Evolutionary conservation across 805 yeast genomes (phyloP), one percentile per base, ranked within the genome.

Genomic region (Barnettozyma wickerhamii): DNA sequence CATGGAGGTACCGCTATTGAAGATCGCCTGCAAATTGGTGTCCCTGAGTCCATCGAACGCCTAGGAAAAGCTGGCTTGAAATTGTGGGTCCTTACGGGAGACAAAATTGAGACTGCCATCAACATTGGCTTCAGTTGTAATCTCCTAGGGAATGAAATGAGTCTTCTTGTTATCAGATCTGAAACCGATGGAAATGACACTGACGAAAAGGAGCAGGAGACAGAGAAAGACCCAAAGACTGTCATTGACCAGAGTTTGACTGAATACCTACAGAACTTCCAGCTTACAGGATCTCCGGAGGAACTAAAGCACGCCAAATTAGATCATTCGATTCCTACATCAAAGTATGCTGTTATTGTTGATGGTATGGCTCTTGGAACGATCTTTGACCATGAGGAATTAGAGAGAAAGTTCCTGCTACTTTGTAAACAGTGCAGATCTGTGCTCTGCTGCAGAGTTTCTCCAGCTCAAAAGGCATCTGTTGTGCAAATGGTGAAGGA

Each of bases 1-100:
- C 60, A 82, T 23, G 95, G 95, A 53, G 93, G 91, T 49, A 84
- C 93, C 35, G 93, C 93, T n/a, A 84, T 84, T 59, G 95, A 84
- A 60, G 95, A 84, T 67, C 71, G 89, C 56, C 65, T 84, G 42
- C 95, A 84, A 62, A 85, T 80, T 50, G 93, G 93, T 64, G 95
- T 84, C 38, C 91, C 91, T 3, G 91, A 83, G 50, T 74, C 91
- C 10, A 84, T 84, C 54, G 75, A 79, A n/a, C 58, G 76, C 6
- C 64, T 84, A 42, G 84, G 76, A 7, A 68, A 76, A 47, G 91
- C 93, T 6, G 93, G 95, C 56, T 79, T 84, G 43, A 84, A 84
- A 60, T 63, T 84, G 37, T 84, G 95, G 95, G 93, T 84, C 30
- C 65, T 84, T 37, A 84, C 91, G 6, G 91, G 91, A 62, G 91